Conservation (phyloP, 192 early-diverging fungal species). For the Umbelopsis ramanniana region DNA sequence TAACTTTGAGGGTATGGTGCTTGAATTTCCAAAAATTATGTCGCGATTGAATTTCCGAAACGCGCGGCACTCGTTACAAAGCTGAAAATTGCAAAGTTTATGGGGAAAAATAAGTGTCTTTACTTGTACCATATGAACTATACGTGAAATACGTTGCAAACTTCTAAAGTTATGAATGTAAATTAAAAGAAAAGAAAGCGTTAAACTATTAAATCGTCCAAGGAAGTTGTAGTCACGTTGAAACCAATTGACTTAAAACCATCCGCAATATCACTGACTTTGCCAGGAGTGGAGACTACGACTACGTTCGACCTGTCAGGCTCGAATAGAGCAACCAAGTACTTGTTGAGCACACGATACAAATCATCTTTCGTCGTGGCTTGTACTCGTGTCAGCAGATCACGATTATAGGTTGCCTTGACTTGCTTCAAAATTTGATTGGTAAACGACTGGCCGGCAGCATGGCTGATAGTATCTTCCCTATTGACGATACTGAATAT, state of each 20-base stretch:
- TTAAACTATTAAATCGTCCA: conserved; percentile 48
- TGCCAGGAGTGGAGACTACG: conserved; percentile 51
- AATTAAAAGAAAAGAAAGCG: not conserved
- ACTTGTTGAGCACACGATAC: conserved; percentile 50
- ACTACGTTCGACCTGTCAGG: conserved; percentile 54
- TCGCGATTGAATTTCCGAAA: conserved; percentile 9
- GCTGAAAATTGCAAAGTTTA: no score
- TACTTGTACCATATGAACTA: no score
- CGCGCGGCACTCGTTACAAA: no score
- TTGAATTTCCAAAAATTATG: not conserved
- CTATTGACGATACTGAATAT: conserved; percentile 55
- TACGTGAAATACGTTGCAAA: not conserved
- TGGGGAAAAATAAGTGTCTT: no score
- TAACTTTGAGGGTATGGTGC: not conserved
- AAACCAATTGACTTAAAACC: conserved; percentile 55
- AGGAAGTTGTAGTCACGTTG: conserved; percentile 45
- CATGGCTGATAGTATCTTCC: conserved; percentile 44
- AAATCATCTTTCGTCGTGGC: conserved; percentile 52
- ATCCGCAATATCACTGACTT: conserved; percentile 55
- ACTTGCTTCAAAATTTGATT: conserved; percentile 56
- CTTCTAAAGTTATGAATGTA: not conserved
- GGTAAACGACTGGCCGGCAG: conserved; percentile 54
- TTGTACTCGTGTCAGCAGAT: conserved; percentile 56
- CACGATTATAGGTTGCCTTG: conserved; percentile 50
- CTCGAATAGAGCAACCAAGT: conserved; percentile 54